Evolutionary conservation across 2,329 filamentous ascomycete genomes (phyloP), one percentile per base, ranked within the genome.

Genomic region (Endocalyx cinctus): DNA sequence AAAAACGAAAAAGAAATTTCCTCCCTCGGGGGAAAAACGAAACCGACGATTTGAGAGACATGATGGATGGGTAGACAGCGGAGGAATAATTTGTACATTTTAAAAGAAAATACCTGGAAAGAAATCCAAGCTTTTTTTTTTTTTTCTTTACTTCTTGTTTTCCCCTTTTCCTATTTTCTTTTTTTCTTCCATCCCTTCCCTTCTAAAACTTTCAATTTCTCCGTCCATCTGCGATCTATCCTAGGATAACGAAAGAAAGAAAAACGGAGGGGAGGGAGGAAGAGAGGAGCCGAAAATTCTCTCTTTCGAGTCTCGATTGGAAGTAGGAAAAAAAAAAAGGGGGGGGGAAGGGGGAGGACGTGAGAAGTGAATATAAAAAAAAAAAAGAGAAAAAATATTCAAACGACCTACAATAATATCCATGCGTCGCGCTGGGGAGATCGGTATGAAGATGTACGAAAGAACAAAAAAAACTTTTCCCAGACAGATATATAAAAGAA

Each of bases 331-430:
- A 18, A 25, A 23, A 28, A 27, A 29, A 20, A 26, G 10, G 30
- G 17, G 17, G 17, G 6, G 6, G 12, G 4, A 23, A 10, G n/a
- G 20, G 18, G n/a, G n/a, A n/a, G n/a, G n/a, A n/a, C n/a, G n/a
- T n/a, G n/a, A n/a, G n/a, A n/a, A n/a, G n/a, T n/a, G n/a, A n/a
- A n/a, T n/a, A n/a, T n/a, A 28, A 20, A 22, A n/a, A 27, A 35
- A 33, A 16, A 35, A 19, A 19, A 26, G 26, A 32, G 22, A 37
- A 37, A 20, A 25, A 27, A 29, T 15, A 17, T 28, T 12, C 12
- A 25, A 15, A 11, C 18, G 31, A 18, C 7, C 5, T 31, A 10
- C 22, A 31, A 42, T 27, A 12, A 23, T 27, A 22, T 30, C 22
- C 29, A 27, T 33, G 23, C 29, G 17, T 33, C 23, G 30, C 17